Evolutionary conservation across 495 filamentous ascomycete species (phyloP), one percentile per base, ranked within the genome.

Genomic region (Annulohypoxylon moriforme): DNA sequence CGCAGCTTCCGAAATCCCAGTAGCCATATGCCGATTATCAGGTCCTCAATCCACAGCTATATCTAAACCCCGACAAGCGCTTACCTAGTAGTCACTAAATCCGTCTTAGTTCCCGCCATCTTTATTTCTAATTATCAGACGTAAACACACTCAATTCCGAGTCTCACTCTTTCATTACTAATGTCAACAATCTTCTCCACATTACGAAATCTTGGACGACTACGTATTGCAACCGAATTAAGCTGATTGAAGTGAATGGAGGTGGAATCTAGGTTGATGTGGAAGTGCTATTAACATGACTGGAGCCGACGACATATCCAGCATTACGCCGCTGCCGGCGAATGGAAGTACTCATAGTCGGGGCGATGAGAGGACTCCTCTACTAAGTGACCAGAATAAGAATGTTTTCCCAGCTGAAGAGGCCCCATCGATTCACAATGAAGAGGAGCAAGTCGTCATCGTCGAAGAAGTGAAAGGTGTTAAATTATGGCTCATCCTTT

Each of bases 401-500:
- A 42, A 11, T 36, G 31, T 13, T 44, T 34, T 67, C 36, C 62
- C 33, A 4, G 29, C 22, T 11, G 53, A 49, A 24, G 34, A 70
- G 33, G 6, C 65, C 14, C 49, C 64, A 16, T 33, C 52, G 22
- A 42, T 42, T 13, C 65, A 53, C 46, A 58, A 46, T 16, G 67
- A 63, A 1, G 74, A 73, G 0, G 73, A 78, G 47, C 63, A 77
- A 27, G 65, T 77, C 34, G 60, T 84, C 58, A 61, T 85, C 9
- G 75, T 78, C 14, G 77, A 83, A 14, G 84, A 88, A 65, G 72
- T 85, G 31, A 79, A 70, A 56, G 82, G 83, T 6, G 74, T 79
- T 22, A 76, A 82, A 57, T 75, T 87, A 4, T 76, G 83, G 67
- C 68, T 88, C 13, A 89, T 86, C 50, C 82, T 92, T 33, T 78